Conservation (phyloP, 2,329 filamentous ascomycete species). For the Fusarium nurragi region DNA sequence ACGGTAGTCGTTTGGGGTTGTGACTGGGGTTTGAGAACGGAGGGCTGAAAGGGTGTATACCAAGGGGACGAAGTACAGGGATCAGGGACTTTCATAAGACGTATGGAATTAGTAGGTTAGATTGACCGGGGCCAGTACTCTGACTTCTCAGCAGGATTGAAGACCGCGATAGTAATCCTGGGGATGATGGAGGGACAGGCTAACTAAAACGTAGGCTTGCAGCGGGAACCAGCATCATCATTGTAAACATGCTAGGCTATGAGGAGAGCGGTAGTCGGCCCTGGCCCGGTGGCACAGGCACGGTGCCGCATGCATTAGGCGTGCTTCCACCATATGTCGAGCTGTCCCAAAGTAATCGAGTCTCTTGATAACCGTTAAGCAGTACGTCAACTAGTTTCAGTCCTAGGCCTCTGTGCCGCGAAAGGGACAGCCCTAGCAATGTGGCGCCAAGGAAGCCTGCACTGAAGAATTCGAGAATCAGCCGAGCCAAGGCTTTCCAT, state of each 20-base stretch:
- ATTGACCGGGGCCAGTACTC: slow-evolving; percentile 12
- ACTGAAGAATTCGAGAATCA: slow-evolving; percentile 35
- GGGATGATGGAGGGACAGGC: slow-evolving; percentile 7
- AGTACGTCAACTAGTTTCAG: slow-evolving; percentile 20
- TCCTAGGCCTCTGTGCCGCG: slow-evolving; percentile 17
- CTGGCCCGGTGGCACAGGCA: slow-evolving; percentile 37
- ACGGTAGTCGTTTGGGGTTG: slow-evolving; percentile 45
- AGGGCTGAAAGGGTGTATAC: slow-evolving; percentile 44
- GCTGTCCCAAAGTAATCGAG: slow-evolving; percentile 12
- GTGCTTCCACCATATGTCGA: slow-evolving; percentile 20
- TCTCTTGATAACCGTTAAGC: slow-evolving; percentile 14
- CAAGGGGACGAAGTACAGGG: slow-evolving; percentile 33
- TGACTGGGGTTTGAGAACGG: slow-evolving; percentile 38
- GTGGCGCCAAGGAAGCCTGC: slow-evolving; percentile 33
- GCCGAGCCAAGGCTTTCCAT: slow-evolving; percentile 27
- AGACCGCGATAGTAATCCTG: slow-evolving; percentile 13
- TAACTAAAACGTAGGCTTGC: slow-evolving; percentile 34
- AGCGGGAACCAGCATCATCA: slow-evolving; percentile 43
- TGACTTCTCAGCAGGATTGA: slow-evolving; percentile 12
- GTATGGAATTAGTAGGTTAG: slow-evolving; percentile 17
- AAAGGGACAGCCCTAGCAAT: slow-evolving; percentile 28
- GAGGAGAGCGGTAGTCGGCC: slow-evolving; percentile 28
- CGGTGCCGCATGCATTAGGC: slow-evolving; percentile 36
- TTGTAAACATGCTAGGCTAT: slow-evolving; percentile 25
- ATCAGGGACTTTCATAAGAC: slow-evolving; percentile 32